Conservation (phyloP, 2,329 filamentous ascomycete species). For the Parasarocladium wereldwijsianum region DNA sequence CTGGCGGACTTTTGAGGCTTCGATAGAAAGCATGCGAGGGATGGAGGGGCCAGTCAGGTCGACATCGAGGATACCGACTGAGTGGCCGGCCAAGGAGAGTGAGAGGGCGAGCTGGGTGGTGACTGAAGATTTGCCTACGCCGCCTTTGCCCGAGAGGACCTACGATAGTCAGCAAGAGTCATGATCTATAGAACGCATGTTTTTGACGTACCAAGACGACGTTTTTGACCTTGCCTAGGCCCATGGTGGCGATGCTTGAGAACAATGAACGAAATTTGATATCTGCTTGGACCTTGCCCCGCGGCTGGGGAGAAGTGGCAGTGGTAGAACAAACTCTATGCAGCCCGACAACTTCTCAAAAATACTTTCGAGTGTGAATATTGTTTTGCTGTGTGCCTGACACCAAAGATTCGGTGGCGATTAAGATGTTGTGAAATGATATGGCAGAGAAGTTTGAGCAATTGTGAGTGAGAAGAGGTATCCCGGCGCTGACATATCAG, state of each 20-base stretch:
- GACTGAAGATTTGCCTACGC: slow-evolving; percentile 95
- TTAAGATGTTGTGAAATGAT: too few species aligned
- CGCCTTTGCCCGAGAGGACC: slow-evolving; percentile 91
- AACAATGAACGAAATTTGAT: too few species aligned
- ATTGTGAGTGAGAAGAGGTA: too few species aligned
- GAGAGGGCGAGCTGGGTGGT: slow-evolving; percentile 91
- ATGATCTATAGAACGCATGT: background rate
- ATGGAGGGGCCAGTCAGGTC: slow-evolving; percentile 95
- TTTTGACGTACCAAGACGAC: slow-evolving; percentile 50
- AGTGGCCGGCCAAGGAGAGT: slow-evolving; percentile 69
- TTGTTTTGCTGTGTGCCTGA: too few species aligned
- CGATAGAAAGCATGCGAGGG: slow-evolving; percentile 83
- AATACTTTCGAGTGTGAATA: too few species aligned
- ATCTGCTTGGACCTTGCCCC: too few species aligned
- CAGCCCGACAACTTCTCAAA: too few species aligned
- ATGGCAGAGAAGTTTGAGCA: too few species aligned
- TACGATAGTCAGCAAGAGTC: slow-evolving; percentile 12
- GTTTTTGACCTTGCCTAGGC: slow-evolving; percentile 49
- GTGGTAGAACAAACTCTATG: too few species aligned
- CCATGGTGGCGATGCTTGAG: slow-evolving; percentile 17
- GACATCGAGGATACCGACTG: slow-evolving; percentile 88
- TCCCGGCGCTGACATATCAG: too few species aligned
- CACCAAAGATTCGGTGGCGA: too few species aligned
- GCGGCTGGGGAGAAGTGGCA: too few species aligned
- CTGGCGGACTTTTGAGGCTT: slow-evolving; percentile 79